These are phyloP conservation scores for Conringia planisiliqua DNA, from an alignment of 345 rosid genomes.

Conservation along the genomic window DNA sequence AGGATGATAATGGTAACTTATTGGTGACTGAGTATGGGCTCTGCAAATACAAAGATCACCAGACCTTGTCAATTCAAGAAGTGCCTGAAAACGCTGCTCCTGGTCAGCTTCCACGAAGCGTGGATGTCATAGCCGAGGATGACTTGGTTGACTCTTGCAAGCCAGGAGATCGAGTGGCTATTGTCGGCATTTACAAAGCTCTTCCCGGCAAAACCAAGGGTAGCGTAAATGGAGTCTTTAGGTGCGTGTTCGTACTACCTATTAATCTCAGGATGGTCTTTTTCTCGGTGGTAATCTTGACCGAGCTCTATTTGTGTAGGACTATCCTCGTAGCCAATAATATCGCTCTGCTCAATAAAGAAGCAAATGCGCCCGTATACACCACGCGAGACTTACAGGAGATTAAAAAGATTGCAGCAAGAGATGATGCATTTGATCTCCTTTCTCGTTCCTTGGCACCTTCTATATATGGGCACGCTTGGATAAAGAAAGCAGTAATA, in stretches of 20 bases:
- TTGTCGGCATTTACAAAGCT: slow-evolving; percentile 91
- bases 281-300: slow-evolving; percentile 9
- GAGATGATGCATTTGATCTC: slow-evolving; percentile 84
- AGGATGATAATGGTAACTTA: slow-evolving; percentile 90
- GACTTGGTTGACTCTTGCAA: slow-evolving; percentile 96
- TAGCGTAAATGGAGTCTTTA: slow-evolving; percentile 94
- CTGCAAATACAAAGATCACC: slow-evolving; percentile 95
- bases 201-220: slow-evolving; percentile 96
- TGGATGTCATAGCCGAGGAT: slow-evolving; percentile 93
- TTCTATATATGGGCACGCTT: slow-evolving; percentile 88
- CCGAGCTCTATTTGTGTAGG: slow-evolving; percentile 42
- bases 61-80: slow-evolving; percentile 96
- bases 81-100: slow-evolving; percentile 99
- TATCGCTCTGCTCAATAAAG: slow-evolving; percentile 88
- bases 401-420: slow-evolving; percentile 81
- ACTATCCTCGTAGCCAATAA: slow-evolving; percentile 90
- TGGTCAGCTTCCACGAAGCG: slow-evolving; percentile 98
- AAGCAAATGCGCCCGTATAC: slow-evolving; percentile 93
- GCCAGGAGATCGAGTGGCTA: slow-evolving; percentile 96
- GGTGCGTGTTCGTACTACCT: slow-evolving; percentile 38
- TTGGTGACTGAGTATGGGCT: slow-evolving; percentile 95
- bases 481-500: slow-evolving; percentile 97
- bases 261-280: background rate
- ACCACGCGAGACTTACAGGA: slow-evolving; percentile 71
- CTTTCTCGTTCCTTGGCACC: slow-evolving; percentile 94